Evolutionary conservation across 345 rosid genomes (phyloP).

Genomic region (Eucalyptus pauciflora): DNA sequence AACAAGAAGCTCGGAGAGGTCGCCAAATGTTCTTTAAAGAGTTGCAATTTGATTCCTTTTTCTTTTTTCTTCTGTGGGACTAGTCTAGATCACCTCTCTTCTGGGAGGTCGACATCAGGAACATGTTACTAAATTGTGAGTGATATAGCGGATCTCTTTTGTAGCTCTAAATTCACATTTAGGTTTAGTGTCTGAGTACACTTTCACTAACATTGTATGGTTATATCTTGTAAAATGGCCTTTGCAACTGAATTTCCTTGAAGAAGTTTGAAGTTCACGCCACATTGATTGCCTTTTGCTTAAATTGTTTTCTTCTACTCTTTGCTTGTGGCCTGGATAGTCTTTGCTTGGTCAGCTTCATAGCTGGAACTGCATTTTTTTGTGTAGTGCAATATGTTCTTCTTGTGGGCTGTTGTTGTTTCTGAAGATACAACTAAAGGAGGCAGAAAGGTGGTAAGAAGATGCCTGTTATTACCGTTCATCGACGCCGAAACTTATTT

Average conservation of each 20-base stretch:
- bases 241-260: background rate
- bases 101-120: background rate
- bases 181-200: background rate
- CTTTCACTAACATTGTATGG: background rate
- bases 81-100: background rate
- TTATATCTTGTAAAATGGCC: background rate
- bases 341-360: background rate
- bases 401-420: background rate
- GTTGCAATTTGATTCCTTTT: background rate
- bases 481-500: background rate
- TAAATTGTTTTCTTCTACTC: background rate
- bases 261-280: background rate
- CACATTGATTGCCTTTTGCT: background rate
- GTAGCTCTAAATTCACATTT: background rate
- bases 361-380: background rate
- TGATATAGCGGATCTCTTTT: background rate
- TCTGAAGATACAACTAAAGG: background rate
- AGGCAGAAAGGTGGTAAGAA: background rate
- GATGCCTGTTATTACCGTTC: background rate
- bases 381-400: background rate
- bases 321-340: background rate
- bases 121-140: background rate
- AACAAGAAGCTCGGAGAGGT: background rate
- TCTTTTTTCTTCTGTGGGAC: background rate
- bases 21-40: background rate